phyloP scores from a whole-genome alignment of 768 basidiomycete species.

The Albatrellus ellisii region DNA sequence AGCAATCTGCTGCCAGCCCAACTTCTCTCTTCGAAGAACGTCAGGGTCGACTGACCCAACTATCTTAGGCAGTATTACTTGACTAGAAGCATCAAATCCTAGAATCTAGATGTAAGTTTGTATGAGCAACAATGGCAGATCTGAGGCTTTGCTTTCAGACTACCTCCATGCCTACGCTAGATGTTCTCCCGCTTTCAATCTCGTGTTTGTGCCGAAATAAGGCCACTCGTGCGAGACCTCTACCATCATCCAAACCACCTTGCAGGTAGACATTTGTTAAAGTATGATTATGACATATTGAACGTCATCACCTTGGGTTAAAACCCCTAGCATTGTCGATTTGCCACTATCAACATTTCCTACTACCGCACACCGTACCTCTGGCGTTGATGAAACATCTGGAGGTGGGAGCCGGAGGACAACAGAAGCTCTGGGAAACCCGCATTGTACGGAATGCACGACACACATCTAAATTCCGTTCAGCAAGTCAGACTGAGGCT shows the following conservation, averaged over 20 bases:
- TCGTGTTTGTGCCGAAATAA: constrained; percentile 97
- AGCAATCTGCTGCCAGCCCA: constrained; percentile 95
- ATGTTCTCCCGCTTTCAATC: constrained; percentile 89
- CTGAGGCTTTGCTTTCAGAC: too few species aligned
- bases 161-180: constrained; percentile 97
- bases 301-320: constrained; percentile 65
- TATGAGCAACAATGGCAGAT: too few species aligned
- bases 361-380: constrained; percentile 91
- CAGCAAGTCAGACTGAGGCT: neutral
- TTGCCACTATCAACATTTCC: constrained; percentile 95
- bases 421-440: constrained; percentile 42
- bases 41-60: constrained; percentile 45
- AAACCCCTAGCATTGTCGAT: constrained; percentile 85
- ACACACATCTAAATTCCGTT: constrained; percentile 33
- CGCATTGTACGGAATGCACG: constrained; percentile 33
- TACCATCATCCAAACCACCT: constrained; percentile 71
- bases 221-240: constrained; percentile 72
- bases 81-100: constrained; percentile 69
- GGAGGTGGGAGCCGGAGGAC: constrained; percentile 67
- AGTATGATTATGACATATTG: constrained; percentile 13
- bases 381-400: constrained; percentile 66
- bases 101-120: constrained; percentile 80
- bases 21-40: constrained; percentile 65
- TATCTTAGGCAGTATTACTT: constrained; percentile 64
- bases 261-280: constrained; percentile 16